Evolutionary conservation across 331 rosid species (phyloP).

Genomic region (Ulmus americana): DNA sequence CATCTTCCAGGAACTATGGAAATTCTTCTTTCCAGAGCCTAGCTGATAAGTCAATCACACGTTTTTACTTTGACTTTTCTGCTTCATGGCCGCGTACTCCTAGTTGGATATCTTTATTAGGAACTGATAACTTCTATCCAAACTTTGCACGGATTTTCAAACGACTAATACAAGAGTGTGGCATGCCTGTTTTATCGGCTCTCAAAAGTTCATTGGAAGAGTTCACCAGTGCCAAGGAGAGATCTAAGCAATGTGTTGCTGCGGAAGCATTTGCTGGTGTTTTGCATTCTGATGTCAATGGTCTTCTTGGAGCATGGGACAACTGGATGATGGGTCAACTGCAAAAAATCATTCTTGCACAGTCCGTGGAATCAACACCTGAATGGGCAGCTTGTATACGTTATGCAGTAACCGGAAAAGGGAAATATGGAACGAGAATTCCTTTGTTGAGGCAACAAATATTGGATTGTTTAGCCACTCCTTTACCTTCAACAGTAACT

Average conservation of each 20-base stretch:
- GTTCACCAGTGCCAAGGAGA: constrained; percentile 79
- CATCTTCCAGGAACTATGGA: constrained; percentile 70
- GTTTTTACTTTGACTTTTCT: constrained; percentile 86
- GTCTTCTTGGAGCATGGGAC: constrained; percentile 76
- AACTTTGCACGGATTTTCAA: constrained; percentile 93
- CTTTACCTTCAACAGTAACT: constrained; percentile 80
- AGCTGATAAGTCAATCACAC: constrained; percentile 94
- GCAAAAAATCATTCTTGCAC: constrained; percentile 73
- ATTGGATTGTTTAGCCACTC: constrained; percentile 69
- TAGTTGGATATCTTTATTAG: constrained; percentile 78
- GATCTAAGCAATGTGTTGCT: constrained; percentile 97
- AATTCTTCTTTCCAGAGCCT: constrained; percentile 84
- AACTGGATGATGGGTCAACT: constrained; percentile 80
- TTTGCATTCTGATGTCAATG: constrained; percentile 84
- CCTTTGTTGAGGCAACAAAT: constrained; percentile 88
- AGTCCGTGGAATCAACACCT: constrained; percentile 86
- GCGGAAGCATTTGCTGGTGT: constrained; percentile 98
- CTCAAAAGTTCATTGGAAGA: constrained; percentile 74
- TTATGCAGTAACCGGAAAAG: constrained; percentile 96
- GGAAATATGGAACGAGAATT: constrained; percentile 77
- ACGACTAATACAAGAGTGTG: constrained; percentile 93
- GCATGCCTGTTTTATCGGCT: constrained; percentile 65
- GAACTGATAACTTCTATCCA: constrained; percentile 79
- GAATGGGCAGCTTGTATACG: constrained; percentile 98
- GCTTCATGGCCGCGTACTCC: constrained; percentile 99